phyloP scores from a whole-genome alignment of 2,329 filamentous ascomycete species.

The Scedosporium dehoogii region DNA sequence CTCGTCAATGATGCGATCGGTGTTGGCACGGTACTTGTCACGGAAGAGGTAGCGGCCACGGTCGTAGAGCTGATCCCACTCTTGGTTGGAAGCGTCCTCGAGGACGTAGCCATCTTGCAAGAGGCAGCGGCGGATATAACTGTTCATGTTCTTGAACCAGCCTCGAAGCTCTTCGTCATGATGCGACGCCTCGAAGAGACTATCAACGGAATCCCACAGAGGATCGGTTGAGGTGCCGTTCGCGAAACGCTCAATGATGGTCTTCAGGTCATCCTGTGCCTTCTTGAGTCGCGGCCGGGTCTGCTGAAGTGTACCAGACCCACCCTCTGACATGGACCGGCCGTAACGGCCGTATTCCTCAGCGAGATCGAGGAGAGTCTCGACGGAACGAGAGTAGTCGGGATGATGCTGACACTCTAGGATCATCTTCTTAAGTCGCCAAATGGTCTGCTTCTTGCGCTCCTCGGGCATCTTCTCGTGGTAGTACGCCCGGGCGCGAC shows the following conservation, averaged over 20 bases:
- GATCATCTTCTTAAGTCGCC: conserved; percentile 92
- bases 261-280: conserved; percentile 75
- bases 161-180: conserved; percentile 73
- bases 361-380: conserved; percentile 73
- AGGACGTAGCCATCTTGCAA: conserved; percentile 88
- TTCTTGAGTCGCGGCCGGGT: conserved; percentile 56
- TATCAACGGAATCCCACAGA: conserved; percentile 73
- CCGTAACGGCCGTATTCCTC: conserved; percentile 77
- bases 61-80: conserved; percentile 82
- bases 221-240: conserved; percentile 87
- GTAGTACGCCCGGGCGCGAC: conserved; percentile 61
- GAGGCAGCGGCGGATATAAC: conserved; percentile 71
- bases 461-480: conserved; percentile 82
- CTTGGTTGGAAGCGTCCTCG: conserved; percentile 64
- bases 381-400: conserved; percentile 87
- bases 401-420: conserved; percentile 92
- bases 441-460: conserved; percentile 84
- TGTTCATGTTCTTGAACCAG: conserved; percentile 77
- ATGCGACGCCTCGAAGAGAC: conserved; percentile 81
- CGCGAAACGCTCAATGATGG: conserved; percentile 86
- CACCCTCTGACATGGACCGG: conserved; percentile 52
- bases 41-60: conserved; percentile 78
- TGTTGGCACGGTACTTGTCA: conserved; percentile 78
- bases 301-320: conserved; percentile 61
- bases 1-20: conserved; percentile 79